Evolutionary conservation across 1,139 yeast species (phyloP), one percentile per base, ranked within the genome.

Genomic region (Kazachstania sp.): DNA sequence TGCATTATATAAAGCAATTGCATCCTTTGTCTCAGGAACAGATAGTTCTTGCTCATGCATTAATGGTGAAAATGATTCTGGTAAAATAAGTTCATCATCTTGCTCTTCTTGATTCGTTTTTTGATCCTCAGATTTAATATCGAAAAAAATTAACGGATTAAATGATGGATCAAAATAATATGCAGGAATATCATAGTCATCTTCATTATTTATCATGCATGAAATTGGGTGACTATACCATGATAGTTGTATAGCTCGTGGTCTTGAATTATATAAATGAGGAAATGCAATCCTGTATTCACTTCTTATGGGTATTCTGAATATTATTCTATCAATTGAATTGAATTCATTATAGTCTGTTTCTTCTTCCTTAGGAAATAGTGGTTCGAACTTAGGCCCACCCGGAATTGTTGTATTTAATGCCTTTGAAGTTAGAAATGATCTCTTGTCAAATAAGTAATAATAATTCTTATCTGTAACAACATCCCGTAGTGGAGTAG

Each of bases 311-410:
- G 86, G 87, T 11, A 71, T 71, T 52, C 99, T 73, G 64, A 86
- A 83, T 26, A 92, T 87, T 28, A 90, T 79, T 57, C 96, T 72
- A 61, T 90, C 97, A 44, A 90, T 75, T 11, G 95, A 78, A 60
- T 90, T 88, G 67, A 92, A 90, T 63, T 92, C 97, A 44, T 87
- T 86, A 63, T 77, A 84, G 59, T 88, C 97, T 52, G 84, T 95
- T 3, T 82, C 81, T 54, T 82, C 81, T 32, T 72, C 71, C 47
- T 82, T 84, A 50, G 81, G 81, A 66, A 72, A 80, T n/a, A 90
- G 66, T 0, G 96, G 96, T 65, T 90, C 97, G 65, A 90, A 92
- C 60, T 83, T 86, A 4, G 99, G 98, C 0, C 98, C 99, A 3
- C 96, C 96, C 0, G 97, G 97, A 37, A 92, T 72, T 1, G 95